Percentiles rank a stretch among this genome's conserved stretches.
phyloP scores from a whole-genome alignment of 2,329 filamentous ascomycete genomes.

The Cladosporium sp. region DNA sequence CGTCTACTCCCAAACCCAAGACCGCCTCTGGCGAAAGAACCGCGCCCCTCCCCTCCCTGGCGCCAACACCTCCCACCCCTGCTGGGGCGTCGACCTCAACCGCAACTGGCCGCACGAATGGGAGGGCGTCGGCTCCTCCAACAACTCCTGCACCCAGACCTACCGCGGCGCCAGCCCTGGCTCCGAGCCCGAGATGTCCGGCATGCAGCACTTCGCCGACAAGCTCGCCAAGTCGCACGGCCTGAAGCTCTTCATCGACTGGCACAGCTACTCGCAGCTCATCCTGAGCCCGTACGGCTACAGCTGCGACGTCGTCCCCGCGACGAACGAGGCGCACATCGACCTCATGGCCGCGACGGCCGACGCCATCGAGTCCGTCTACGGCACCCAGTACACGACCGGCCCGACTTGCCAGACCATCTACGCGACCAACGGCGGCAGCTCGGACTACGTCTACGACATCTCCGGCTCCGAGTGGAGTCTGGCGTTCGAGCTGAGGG shows the following conservation, averaged over 20 bases:
- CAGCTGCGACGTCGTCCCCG: slow-evolving; percentile 50
- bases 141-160: slow-evolving; percentile 52
- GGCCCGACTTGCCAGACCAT: slow-evolving; percentile 48
- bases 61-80: slow-evolving; percentile 38
- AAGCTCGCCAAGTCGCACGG: slow-evolving; percentile 15
- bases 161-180: slow-evolving; percentile 42
- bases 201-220: slow-evolving; percentile 19
- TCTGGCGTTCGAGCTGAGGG: slow-evolving; percentile 18
- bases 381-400: slow-evolving; percentile 44
- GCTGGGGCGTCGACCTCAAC: slow-evolving; percentile 57
- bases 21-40: slow-evolving; percentile 65
- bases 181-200: slow-evolving; percentile 51
- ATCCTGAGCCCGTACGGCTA: slow-evolving; percentile 61
- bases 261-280: slow-evolving; percentile 63
- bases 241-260: slow-evolving; percentile 63
- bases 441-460: slow-evolving; percentile 22
- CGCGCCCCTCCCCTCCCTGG: slow-evolving; percentile 42
- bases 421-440: slow-evolving; percentile 16
- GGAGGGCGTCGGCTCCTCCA: slow-evolving; percentile 49
- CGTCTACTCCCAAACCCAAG: slow-evolving; percentile 56
- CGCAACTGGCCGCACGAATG: slow-evolving; percentile 58
- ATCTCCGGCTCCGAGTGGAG: slow-evolving; percentile 19
- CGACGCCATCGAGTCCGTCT: slow-evolving; percentile 57
- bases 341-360: slow-evolving; percentile 52
- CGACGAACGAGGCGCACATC: slow-evolving; percentile 51